Base-by-base conservation (phyloP, 169 alveolate genomes). In the Cryptosporidium muris region DNA sequence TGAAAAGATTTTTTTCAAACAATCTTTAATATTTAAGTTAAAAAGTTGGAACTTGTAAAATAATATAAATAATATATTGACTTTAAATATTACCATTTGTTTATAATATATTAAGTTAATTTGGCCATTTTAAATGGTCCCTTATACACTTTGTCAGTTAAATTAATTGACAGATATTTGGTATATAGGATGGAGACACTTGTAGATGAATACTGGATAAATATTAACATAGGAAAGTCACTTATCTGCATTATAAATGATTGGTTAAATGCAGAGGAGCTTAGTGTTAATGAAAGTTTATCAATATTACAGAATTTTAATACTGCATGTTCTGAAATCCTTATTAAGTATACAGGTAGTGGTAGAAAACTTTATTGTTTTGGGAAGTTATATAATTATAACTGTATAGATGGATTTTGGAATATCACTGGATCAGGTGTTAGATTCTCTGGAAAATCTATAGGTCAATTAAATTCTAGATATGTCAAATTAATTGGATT, bases 401-500 rank as follows among this genome's bases (percentile, higher is more conserved):
- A 74, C 63, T 58, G 85, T 58, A 74, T 74, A 45, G 85, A 74
- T 3, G 85, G 85, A 47, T 58, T 40, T n/a, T 74, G 85, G 85
- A 54, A 58, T 25, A 12, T 74, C 14, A 25, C 60, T 7, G 25
- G 54, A 12, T 58, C 40, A 47, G 85, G 60, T 43, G 63, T 74
- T 9, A 48, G 38, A 11, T 38, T 74, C 7, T 74, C 60, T 14
- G 85, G 85, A 6, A 74, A 74, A 45, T 56, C 85, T 16, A 7
- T 74, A 36, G 85, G 85, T 8, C 54, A 68, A 74, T 48, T 74
- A n/a, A 74, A 54, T 9, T 58, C 74, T 34, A 74, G 48, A 34
- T 74, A 74, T 74, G 68, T 62, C 1, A 74, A 62, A 37, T 38
- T 74, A 54, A 58, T 68, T 3, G 85, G 85, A 14, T 58, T 25